Percentiles rank a stretch among this genome's conserved stretches.
Conservation (phyloP, 768 basidiomycete species). For the Clavulina sp. region DNA sequence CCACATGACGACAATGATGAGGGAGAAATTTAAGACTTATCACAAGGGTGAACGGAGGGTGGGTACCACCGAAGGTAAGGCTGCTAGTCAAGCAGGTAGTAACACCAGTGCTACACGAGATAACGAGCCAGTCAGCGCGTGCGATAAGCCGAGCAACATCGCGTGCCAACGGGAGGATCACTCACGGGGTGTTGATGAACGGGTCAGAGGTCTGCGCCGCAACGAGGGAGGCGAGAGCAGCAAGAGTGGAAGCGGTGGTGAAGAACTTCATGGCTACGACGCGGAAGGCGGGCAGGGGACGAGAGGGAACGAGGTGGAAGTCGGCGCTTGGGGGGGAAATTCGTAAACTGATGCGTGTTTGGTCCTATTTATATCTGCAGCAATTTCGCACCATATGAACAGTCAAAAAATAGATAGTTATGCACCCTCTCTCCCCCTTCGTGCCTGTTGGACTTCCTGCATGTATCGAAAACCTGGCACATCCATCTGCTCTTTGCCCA, state of each 20-base stretch:
- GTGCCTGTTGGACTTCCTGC: too few species aligned
- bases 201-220: slow-evolving; percentile 2
- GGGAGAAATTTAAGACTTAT: slow-evolving; percentile 2
- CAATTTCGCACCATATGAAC: too few species aligned
- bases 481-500: too few species aligned
- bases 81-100: not conserved
- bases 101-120: slow-evolving; percentile 1
- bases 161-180: not conserved
- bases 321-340: not conserved
- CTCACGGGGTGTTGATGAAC: slow-evolving; percentile 6
- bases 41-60: slow-evolving; percentile 7
- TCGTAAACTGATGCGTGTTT: not conserved
- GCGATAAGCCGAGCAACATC: not conserved
- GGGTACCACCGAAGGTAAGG: slow-evolving; percentile 8
- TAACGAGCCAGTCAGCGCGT: not conserved
- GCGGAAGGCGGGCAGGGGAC: not conserved
- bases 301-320: not conserved
- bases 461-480: too few species aligned
- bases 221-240: slow-evolving; percentile 1
- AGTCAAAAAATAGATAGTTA: too few species aligned
- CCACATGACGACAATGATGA: not conserved
- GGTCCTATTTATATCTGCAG: too few species aligned
- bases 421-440: too few species aligned
- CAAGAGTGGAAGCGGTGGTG: not conserved
- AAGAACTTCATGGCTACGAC: slow-evolving; percentile 3